phyloP scores from a whole-genome alignment of 768 basidiomycete genomes.

The Pulveroboletus sp. region DNA sequence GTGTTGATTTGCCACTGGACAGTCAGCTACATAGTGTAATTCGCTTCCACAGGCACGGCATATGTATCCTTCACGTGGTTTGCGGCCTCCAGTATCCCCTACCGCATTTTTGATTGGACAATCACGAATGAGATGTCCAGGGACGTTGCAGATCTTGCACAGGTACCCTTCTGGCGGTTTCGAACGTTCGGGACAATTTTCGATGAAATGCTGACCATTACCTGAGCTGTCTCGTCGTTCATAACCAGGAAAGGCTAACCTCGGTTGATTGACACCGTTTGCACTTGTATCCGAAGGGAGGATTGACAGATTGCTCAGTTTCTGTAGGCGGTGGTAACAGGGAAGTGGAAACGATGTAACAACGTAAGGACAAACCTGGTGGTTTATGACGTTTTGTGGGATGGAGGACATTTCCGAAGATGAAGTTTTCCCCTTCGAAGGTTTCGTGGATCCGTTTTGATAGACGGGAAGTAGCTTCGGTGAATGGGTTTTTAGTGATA shows the following conservation, averaged over 20 bases:
- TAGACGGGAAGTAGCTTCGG: slow-evolving; percentile 33
- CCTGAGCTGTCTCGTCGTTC: slow-evolving; percentile 1
- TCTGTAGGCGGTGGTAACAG: slow-evolving; percentile 6
- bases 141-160: slow-evolving; percentile 82
- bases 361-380: slow-evolving; percentile 38
- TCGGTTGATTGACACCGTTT: slow-evolving; percentile 71
- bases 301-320: slow-evolving; percentile 46
- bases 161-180: slow-evolving; percentile 82
- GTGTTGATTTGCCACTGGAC: slow-evolving; percentile 61
- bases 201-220: slow-evolving; percentile 61
- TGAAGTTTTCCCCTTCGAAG: slow-evolving; percentile 53
- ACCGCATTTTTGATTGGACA: slow-evolving; percentile 76
- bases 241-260: slow-evolving; percentile 35
- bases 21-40: slow-evolving; percentile 83
- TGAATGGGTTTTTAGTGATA: slow-evolving; percentile 68
- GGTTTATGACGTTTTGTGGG: slow-evolving; percentile 53
- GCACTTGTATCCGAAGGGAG: slow-evolving; percentile 72
- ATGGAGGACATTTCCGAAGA: slow-evolving; percentile 60
- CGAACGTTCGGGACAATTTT: slow-evolving; percentile 66
- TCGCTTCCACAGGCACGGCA: slow-evolving; percentile 91
- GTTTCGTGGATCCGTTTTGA: slow-evolving; percentile 53
- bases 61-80: slow-evolving; percentile 81
- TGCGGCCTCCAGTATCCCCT: slow-evolving; percentile 79
- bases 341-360: background rate
- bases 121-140: slow-evolving; percentile 84